Evolutionary conservation across 176 grass and related monocot genomes (phyloP).

Genomic region (Cymbopogon citratus): DNA sequence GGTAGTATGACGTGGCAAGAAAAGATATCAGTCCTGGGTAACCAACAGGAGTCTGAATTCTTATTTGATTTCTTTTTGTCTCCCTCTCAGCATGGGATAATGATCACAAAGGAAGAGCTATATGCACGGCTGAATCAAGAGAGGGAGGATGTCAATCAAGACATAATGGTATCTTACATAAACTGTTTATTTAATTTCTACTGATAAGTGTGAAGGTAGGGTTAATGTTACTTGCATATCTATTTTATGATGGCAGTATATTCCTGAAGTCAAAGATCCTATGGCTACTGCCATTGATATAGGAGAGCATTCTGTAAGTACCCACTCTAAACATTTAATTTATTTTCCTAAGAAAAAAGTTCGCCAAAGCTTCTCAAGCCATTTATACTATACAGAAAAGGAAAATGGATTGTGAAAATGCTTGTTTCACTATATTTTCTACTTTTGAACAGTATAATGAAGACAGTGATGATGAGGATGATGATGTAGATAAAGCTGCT

Average conservation of each 20-base stretch:
- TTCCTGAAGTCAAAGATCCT: constrained; percentile 68
- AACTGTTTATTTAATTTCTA: constrained; percentile 17
- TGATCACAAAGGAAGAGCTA: constrained; percentile 72
- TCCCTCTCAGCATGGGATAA: constrained; percentile 60
- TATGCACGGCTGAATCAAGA: constrained; percentile 72
- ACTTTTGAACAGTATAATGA: constrained; percentile 61
- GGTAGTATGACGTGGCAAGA: constrained; percentile 9
- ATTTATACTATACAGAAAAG: constrained; percentile 11
- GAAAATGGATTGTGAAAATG: constrained; percentile 2
- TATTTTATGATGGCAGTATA: constrained; percentile 46
- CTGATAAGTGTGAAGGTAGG: not conserved
- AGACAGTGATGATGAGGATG: constrained; percentile 68
- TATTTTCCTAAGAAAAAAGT: not conserved
- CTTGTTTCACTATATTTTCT: constrained; percentile 24
- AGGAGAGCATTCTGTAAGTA: constrained; percentile 80
- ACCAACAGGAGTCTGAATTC: not conserved
- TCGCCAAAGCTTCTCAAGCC: not conserved
- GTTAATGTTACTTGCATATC: not conserved
- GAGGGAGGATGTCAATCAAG: constrained; percentile 42
- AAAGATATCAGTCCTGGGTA: not conserved
- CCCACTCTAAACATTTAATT: constrained; percentile 18
- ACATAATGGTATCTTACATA: constrained; percentile 48
- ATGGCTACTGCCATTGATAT: constrained; percentile 94
- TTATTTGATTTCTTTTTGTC: constrained; percentile 19
- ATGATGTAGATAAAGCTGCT: constrained; percentile 31